Percentiles rank a stretch among this genome's conserved stretches.
These are phyloP conservation scores for Endocladia muricata DNA, from an alignment of 31 red algal species.

Conservation along the genomic window DNA sequence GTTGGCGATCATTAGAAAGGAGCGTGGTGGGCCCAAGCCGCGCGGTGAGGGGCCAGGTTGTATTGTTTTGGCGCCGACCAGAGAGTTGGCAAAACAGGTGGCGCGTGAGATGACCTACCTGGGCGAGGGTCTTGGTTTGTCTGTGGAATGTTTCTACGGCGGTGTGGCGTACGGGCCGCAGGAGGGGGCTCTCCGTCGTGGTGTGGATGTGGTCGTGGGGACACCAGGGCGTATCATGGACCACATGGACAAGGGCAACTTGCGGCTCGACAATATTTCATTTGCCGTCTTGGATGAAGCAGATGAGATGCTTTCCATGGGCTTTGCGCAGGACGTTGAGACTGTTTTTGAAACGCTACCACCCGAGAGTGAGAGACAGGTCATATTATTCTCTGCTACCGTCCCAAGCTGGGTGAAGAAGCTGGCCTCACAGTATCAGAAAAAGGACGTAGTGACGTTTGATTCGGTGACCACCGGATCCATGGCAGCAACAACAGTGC, in stretches of 20 bases:
- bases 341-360: conserved; percentile 72
- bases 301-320: conserved; percentile 99
- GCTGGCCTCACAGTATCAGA: conserved; percentile 82
- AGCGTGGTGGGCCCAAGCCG: not conserved
- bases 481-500: conserved; percentile 83
- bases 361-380: conserved; percentile 59
- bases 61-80: conserved; percentile 88
- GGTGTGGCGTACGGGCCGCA: conserved; percentile 76
- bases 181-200: conserved; percentile 67
- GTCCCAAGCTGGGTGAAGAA: conserved; percentile 95
- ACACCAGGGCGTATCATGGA: conserved; percentile 96
- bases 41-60: conserved; percentile 52
- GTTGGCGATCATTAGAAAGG: conserved; percentile 27
- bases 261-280: conserved; percentile 53
- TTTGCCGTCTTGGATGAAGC: conserved; percentile 97
- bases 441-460: conserved; percentile 62
- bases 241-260: conserved; percentile 69
- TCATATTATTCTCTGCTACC: conserved; percentile 95
- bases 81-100: conserved; percentile 95
- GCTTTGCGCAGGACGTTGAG: conserved; percentile 96
- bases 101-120: conserved; percentile 64
- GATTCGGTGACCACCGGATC: conserved; percentile 78
- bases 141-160: conserved; percentile 80
- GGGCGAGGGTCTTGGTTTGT: conserved; percentile 42
- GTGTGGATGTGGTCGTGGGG: conserved; percentile 91